Conservation (phyloP, 768 basidiomycete species). For the Leccinum longicurvipes region DNA sequence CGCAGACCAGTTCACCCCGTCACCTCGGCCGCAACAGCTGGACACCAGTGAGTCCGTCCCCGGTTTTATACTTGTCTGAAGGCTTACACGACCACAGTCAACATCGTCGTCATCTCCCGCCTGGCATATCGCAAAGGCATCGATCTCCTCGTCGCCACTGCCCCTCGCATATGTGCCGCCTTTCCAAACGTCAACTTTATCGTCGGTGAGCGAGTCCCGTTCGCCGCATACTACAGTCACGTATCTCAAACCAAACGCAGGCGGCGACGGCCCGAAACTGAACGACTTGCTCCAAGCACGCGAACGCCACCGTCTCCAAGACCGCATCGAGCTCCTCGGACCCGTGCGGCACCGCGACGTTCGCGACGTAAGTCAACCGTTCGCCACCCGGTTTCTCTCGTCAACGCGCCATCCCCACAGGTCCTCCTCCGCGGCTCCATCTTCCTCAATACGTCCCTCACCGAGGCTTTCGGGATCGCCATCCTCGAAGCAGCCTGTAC, state of each 20-base stretch:
- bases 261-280: slow-evolving; percentile 93
- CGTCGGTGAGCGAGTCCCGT: slow-evolving; percentile 54
- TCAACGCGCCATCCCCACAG: slow-evolving; percentile 36
- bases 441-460: slow-evolving; percentile 93
- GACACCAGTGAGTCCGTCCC: slow-evolving; percentile 49
- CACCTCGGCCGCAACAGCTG: slow-evolving; percentile 37
- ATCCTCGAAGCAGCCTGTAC: slow-evolving; percentile 96
- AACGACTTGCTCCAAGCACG: slow-evolving; percentile 95
- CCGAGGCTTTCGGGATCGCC: slow-evolving; percentile 96
- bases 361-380: slow-evolving; percentile 52
- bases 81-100: slow-evolving; percentile 50
- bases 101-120: slow-evolving; percentile 86
- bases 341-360: slow-evolving; percentile 79
- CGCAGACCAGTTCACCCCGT: slow-evolving; percentile 80
- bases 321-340: slow-evolving; percentile 88
- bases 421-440: slow-evolving; percentile 86
- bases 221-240: too few species aligned
- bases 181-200: slow-evolving; percentile 89
- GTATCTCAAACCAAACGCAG: slow-evolving; percentile 37
- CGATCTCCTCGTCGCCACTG: slow-evolving; percentile 89
- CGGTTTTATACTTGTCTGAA: neutral
- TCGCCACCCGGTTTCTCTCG: fast-evolving
- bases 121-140: slow-evolving; percentile 95
- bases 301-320: slow-evolving; percentile 85
- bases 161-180: slow-evolving; percentile 80